Evolutionary conservation across 352 stramenopile species (phyloP).

Genomic region (Phytophthora kernoviae): DNA sequence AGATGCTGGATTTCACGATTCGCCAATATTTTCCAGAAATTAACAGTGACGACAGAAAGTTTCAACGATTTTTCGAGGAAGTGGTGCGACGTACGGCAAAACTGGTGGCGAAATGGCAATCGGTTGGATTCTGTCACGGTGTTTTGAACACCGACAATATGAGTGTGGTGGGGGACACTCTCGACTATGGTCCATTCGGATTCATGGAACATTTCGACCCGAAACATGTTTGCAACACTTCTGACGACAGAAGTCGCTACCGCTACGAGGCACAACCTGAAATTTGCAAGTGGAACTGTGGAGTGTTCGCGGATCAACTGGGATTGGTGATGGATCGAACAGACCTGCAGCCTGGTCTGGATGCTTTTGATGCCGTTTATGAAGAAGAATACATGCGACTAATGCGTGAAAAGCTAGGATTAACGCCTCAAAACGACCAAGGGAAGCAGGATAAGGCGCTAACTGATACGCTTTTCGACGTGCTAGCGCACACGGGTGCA

Average conservation of each 20-base stretch:
- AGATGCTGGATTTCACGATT: conserved; percentile 85
- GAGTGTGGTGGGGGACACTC: conserved; percentile 89
- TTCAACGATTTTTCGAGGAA: conserved; percentile 63
- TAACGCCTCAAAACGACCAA: conserved; percentile 29
- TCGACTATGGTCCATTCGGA: conserved; percentile 93
- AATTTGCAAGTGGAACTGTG: conserved; percentile 89
- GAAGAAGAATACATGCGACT: conserved; percentile 55
- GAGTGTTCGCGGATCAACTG: conserved; percentile 71
- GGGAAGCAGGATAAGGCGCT: conserved; percentile 51
- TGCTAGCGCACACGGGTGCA: conserved; percentile 61
- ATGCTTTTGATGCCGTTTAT: conserved; percentile 55
- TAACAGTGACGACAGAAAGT: conserved; percentile 25
- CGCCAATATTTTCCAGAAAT: conserved; percentile 71
- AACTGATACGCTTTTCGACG: conserved; percentile 58
- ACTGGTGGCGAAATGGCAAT: conserved; percentile 85
- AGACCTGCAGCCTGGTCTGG: conserved; percentile 33
- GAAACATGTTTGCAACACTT: conserved; percentile 83
- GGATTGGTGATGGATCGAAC: conserved; percentile 41
- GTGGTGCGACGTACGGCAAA: conserved; percentile 74
- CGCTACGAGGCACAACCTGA: conserved; percentile 81
- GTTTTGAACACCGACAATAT: conserved; percentile 95
- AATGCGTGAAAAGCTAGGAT: conserved; percentile 75
- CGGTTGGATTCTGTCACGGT: conserved; percentile 91
- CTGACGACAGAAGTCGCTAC: conserved; percentile 81
- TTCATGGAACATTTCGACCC: conserved; percentile 93